Evolutionary conservation across 257 asterid genomes (phyloP), one percentile per base, ranked within the genome.

Genomic region (Primulina huaijiensis): DNA sequence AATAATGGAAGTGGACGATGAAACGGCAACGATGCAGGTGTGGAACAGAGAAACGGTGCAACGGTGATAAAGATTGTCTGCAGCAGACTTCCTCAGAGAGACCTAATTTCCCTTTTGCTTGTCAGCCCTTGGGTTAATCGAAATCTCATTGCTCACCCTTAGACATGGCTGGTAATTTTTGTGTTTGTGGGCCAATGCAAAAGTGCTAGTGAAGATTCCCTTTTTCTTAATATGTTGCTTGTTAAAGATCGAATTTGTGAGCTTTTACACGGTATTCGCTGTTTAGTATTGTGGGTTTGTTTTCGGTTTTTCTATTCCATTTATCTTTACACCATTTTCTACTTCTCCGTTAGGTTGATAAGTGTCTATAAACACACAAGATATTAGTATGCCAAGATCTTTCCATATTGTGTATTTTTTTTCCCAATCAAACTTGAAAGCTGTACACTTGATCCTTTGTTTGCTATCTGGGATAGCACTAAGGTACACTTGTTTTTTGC

Each of bases 61-160:
- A 85, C 72, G 77, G 96, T 84, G 81, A 87, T 93, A 96, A 78
- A 81, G 70, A 81, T 89, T 61, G 96, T 90, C n/a, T 82, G 97
- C 78, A 84, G 86, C 14, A 89, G 85, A 56, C 89, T 90, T 40
- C 76, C 85, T 27, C 99, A 86, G 68, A 81, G 81, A 74, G 96
- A 87, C 84, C 85, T 93, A 55, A 72, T 87, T 34, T 78, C 92
- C 58, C 87, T 87, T 64, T 80, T 93, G 81, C 85, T 87, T 61
- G 82, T 85, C 63, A 87, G 86, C 84, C 90, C 95, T 50, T 85
- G 78, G 76, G 78, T 93, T 84, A 57, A 84, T 76, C 90, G 80
- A 56, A 80, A 80, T 77, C 87, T 93, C 75, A 62, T 66, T 76
- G 90, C 96, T 16, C 86, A 81, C 74, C 89, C 92, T 60, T 90